Percentiles rank a stretch among this genome's conserved stretches.
Conservation (phyloP, 768 basidiomycete species). For the Russula lepida region DNA sequence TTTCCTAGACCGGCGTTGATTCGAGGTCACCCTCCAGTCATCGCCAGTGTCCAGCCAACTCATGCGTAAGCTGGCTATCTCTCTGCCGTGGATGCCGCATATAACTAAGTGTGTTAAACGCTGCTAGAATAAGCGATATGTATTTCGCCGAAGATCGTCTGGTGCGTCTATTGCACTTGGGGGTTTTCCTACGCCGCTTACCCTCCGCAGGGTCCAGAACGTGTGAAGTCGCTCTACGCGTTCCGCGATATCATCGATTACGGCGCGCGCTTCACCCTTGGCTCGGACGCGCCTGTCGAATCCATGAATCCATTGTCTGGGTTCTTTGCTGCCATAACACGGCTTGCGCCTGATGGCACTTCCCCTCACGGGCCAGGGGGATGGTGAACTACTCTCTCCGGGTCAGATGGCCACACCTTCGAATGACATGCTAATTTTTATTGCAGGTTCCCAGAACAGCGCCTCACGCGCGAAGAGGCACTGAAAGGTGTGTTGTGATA, state of each 20-base stretch:
- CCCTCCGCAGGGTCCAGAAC: slow-evolving; percentile 57
- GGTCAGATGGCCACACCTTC: neutral
- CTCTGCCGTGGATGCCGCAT: neutral
- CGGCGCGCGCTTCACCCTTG: slow-evolving; percentile 63
- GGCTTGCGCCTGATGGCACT: slow-evolving; percentile 55
- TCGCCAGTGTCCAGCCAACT: slow-evolving; percentile 85
- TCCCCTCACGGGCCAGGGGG: slow-evolving; percentile 80
- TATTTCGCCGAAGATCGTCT: slow-evolving; percentile 80
- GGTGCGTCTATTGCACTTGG: slow-evolving; percentile 33
- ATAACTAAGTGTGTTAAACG: slow-evolving; percentile 8
- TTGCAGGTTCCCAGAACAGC: slow-evolving; percentile 73
- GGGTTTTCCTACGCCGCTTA: slow-evolving; percentile 4
- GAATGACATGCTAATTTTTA: neutral
- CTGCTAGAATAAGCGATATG: slow-evolving; percentile 70
- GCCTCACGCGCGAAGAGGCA: slow-evolving; percentile 67
- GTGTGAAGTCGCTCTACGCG: slow-evolving; percentile 80
- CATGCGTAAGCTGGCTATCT: slow-evolving; percentile 55
- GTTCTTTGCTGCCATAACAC: slow-evolving; percentile 83
- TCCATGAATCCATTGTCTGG: slow-evolving; percentile 73
- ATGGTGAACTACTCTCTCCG: slow-evolving; percentile 45
- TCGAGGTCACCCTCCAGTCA: slow-evolving; percentile 41
- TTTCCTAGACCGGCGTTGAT: neutral
- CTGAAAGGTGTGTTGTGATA: slow-evolving; percentile 45
- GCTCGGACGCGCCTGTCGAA: slow-evolving; percentile 90
- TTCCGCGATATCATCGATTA: slow-evolving; percentile 66